Conservation (phyloP, 2,329 filamentous ascomycete species). For the Diaporthe citri region DNA sequence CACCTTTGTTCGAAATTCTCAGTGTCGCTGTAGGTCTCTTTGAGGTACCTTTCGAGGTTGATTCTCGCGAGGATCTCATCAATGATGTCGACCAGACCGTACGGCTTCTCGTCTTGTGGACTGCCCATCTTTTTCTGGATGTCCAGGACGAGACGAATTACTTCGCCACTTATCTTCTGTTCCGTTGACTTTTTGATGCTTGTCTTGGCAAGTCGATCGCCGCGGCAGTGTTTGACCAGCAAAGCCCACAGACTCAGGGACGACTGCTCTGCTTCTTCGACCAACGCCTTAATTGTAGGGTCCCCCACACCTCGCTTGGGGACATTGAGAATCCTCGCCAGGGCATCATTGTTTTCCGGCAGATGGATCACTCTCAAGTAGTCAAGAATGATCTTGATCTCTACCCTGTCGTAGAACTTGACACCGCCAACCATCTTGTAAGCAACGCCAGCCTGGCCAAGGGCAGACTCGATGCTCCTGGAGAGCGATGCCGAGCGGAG, state of each 20-base stretch:
- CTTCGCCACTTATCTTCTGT: constrained; percentile 64
- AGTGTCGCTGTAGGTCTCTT: constrained; percentile 75
- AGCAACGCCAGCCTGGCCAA: constrained; percentile 84
- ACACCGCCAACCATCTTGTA: constrained; percentile 94
- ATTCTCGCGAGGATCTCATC: constrained; percentile 73
- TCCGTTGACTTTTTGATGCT: constrained; percentile 64
- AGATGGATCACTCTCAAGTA: constrained; percentile 89
- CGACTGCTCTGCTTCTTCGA: constrained; percentile 80
- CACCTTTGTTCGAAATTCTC: constrained; percentile 84
- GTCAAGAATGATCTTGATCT: constrained; percentile 89
- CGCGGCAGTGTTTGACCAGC: constrained; percentile 68
- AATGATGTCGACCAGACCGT: constrained; percentile 62
- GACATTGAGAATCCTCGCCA: constrained; percentile 86
- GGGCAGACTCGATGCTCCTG: constrained; percentile 83
- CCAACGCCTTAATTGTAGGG: constrained; percentile 77
- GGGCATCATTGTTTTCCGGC: constrained; percentile 87
- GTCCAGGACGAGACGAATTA: constrained; percentile 59
- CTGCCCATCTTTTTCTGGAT: constrained; percentile 51
- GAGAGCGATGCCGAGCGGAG: constrained; percentile 88
- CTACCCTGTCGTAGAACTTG: constrained; percentile 91
- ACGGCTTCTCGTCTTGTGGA: constrained; percentile 46
- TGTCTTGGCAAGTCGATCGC: constrained; percentile 60
- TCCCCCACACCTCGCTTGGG: constrained; percentile 87
- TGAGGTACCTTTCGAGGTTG: constrained; percentile 79
- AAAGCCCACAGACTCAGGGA: constrained; percentile 81